Conservation (phyloP, 2,329 filamentous ascomycete species). For the Pestalotiopsis sp. region DNA sequence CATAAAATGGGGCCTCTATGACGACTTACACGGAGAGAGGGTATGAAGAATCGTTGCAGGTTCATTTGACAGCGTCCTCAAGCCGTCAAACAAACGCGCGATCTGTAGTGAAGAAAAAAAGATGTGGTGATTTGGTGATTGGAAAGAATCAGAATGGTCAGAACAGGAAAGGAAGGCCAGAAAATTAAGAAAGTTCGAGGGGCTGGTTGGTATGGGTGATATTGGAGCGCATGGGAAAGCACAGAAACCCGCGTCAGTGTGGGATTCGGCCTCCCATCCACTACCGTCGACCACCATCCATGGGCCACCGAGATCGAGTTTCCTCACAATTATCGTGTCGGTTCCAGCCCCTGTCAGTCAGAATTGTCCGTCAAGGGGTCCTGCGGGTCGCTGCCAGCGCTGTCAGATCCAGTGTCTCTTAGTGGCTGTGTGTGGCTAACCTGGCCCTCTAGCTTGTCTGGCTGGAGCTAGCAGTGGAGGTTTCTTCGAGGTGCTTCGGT, state of each 20-base stretch:
- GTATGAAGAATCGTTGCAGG: constrained; percentile 74
- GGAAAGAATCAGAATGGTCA: constrained; percentile 1
- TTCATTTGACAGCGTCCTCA: constrained; percentile 89
- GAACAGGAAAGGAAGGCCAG: neutral
- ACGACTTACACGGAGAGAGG: constrained; percentile 64
- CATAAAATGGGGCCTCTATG: neutral
- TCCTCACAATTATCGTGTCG: neutral
- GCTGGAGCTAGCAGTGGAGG: neutral
- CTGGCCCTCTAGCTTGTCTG: neutral
- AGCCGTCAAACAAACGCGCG: constrained; percentile 94
- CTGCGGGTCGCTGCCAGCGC: constrained; percentile 5
- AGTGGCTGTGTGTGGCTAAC: neutral
- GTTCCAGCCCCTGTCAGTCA: neutral
- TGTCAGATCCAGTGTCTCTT: neutral
- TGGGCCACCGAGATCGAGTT: neutral
- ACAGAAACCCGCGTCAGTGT: neutral
- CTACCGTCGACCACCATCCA: neutral
- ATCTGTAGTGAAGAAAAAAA: constrained; percentile 26
- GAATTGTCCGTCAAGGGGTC: neutral
- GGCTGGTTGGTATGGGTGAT: constrained; percentile 3
- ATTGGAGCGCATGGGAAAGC: neutral
- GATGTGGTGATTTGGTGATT: constrained; percentile 7
- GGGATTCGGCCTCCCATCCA: neutral
- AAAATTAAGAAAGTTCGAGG: neutral
- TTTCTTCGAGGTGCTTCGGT: neutral